phyloP scores from a whole-genome alignment of 2,329 filamentous ascomycete species.

The Pseudocercospora crystallina region DNA sequence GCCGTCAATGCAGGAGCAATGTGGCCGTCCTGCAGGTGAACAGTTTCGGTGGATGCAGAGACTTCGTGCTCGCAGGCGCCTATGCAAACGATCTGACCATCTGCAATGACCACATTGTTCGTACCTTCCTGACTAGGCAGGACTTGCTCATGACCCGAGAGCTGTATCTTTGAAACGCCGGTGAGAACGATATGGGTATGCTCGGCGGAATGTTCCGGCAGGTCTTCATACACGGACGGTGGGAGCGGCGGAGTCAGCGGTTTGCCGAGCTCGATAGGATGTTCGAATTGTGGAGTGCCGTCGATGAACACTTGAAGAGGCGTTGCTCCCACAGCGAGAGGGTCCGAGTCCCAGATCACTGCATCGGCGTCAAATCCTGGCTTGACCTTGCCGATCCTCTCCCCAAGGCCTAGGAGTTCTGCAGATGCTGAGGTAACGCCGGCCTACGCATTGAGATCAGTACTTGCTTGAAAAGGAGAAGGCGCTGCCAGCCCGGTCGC shows the following conservation, averaged over 20 bases:
- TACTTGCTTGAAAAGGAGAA: no score
- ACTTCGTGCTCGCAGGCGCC: slow-evolving; percentile 54
- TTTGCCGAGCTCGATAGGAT: slow-evolving; percentile 54
- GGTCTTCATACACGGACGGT: slow-evolving; percentile 41
- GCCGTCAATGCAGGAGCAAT: slow-evolving; percentile 61
- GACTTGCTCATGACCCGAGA: slow-evolving; percentile 46
- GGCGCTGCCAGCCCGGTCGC: no score
- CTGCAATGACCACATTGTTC: slow-evolving; percentile 51
- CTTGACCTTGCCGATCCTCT: slow-evolving; percentile 43
- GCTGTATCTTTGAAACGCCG: slow-evolving; percentile 54
- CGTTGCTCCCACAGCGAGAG: slow-evolving; percentile 30
- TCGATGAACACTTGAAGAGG: slow-evolving; percentile 47
- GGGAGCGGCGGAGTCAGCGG: slow-evolving; percentile 42
- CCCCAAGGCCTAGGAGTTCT: slow-evolving; percentile 38
- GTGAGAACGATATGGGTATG: slow-evolving; percentile 54
- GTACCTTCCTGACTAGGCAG: not conserved
- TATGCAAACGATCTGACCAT: slow-evolving; percentile 58
- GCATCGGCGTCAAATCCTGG: slow-evolving; percentile 44
- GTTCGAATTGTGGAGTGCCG: slow-evolving; percentile 52
- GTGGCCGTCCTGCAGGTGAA: slow-evolving; percentile 60
- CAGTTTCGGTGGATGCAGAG: slow-evolving; percentile 37
- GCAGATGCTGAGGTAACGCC: no score
- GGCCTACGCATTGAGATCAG: no score
- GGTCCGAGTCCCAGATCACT: slow-evolving; percentile 46
- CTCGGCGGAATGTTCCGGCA: slow-evolving; percentile 34